Percentiles rank a stretch among this genome's conserved stretches.
phyloP scores from a whole-genome alignment of 2,329 filamentous ascomycete species.

The Fusarium sp. region DNA sequence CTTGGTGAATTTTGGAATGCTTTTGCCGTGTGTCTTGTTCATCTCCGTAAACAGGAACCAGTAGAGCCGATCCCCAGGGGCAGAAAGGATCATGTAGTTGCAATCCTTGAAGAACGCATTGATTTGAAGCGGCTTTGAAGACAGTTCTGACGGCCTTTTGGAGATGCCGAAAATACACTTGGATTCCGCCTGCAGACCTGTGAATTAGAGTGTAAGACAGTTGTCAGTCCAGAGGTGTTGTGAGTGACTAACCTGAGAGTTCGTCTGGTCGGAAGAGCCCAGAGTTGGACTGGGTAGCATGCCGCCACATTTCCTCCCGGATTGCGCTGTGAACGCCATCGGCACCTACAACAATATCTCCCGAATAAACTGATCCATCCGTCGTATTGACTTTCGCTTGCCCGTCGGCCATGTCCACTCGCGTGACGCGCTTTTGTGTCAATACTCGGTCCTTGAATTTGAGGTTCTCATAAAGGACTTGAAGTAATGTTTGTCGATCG shows the following conservation, averaged over 20 bases:
- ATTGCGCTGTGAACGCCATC: constrained; percentile 57
- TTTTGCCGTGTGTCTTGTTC: not conserved
- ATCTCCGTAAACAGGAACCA: not conserved
- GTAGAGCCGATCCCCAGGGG: not conserved
- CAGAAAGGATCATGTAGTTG: not conserved
- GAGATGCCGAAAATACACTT: constrained; percentile 13
- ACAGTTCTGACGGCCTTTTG: not conserved
- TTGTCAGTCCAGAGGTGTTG: rapidly evolving
- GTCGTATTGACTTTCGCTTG: not conserved
- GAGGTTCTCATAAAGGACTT: constrained; percentile 50
- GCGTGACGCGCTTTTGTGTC: constrained; percentile 22
- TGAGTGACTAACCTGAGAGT: constrained; percentile 8
- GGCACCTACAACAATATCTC: constrained; percentile 53
- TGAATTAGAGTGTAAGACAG: not conserved
- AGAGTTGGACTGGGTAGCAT: not conserved
- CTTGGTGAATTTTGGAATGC: not conserved
- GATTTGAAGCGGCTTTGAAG: not conserved
- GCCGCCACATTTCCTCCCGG: constrained; percentile 47
- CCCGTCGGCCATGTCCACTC: not conserved
- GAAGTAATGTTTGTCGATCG: constrained; percentile 51
- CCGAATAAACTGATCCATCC: constrained; percentile 33
- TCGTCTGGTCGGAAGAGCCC: constrained; percentile 22
- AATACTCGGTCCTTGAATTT: constrained; percentile 44
- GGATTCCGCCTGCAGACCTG: not conserved
- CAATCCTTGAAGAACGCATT: not conserved